These are phyloP conservation scores for Podospora appendiculata DNA, from an alignment of 495 filamentous ascomycete genomes.

Conservation along the genomic window DNA sequence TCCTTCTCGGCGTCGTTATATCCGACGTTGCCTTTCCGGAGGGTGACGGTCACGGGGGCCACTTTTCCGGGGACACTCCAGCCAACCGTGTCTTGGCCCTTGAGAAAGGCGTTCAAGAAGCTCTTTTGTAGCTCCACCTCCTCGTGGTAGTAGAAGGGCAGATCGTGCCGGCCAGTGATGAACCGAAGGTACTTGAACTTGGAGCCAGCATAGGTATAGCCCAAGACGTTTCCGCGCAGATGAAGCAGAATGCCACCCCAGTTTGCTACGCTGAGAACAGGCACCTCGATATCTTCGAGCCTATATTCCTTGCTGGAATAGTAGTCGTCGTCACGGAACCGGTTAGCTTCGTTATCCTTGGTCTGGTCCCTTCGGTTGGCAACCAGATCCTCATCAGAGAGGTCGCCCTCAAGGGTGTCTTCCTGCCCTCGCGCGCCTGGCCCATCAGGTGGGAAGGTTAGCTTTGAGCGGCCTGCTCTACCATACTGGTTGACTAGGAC, in stretches of 20 bases:
- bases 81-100: conserved; percentile 50
- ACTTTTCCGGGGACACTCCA: conserved; percentile 49
- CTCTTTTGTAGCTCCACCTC: conserved; percentile 56
- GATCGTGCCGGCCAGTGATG: conserved; percentile 60
- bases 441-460: conserved; percentile 25
- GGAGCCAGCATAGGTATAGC: conserved; percentile 51
- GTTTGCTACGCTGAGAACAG: conserved; percentile 55
- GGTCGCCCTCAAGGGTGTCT: conserved; percentile 53
- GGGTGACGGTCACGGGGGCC: conserved; percentile 46
- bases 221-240: conserved; percentile 57
- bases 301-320: conserved; percentile 54
- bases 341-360: conserved; percentile 45
- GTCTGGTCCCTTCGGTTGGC: conserved; percentile 51
- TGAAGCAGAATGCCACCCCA: conserved; percentile 60
- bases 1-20: conserved; percentile 54
- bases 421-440: conserved; percentile 33
- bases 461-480: conserved; percentile 14
- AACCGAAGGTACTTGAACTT: conserved; percentile 58
- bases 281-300: conserved; percentile 54
- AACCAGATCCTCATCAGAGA: conserved; percentile 44
- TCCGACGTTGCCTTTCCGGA: conserved; percentile 56
- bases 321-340: conserved; percentile 52
- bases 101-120: conserved; percentile 63
- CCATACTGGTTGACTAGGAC: conserved; percentile 60
- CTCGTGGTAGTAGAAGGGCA: conserved; percentile 62